Conservation (phyloP, 805 yeast species). For the Groenewaldozyma tartarivorans region DNA sequence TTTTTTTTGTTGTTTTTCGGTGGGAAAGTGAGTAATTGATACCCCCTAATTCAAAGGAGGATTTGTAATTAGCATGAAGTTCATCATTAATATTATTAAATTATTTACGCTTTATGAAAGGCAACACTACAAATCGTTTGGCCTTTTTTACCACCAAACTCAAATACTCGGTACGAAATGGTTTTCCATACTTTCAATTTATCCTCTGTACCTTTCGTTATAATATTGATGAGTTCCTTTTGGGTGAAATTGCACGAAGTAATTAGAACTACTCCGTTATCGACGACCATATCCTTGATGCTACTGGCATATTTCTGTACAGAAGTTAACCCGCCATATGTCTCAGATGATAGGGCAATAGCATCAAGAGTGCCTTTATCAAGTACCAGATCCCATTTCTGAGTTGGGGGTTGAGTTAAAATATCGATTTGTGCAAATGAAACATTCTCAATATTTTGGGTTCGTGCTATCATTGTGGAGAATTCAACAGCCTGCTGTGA, state of each 20-base stretch:
- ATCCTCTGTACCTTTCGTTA: constrained; percentile 34
- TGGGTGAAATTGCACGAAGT: constrained; percentile 95
- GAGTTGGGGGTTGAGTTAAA: constrained; percentile 31
- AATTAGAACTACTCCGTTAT: constrained; percentile 53
- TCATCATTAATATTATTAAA: not conserved
- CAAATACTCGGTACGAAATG: constrained; percentile 69
- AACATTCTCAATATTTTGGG: constrained; percentile 25
- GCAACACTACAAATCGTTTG: constrained; percentile 83
- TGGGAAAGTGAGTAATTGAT: too few relatives aligned
- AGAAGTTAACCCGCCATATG: constrained; percentile 28
- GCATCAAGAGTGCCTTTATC: constrained; percentile 98
- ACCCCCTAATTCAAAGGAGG: too few relatives aligned
- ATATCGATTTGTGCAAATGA: constrained; percentile 64
- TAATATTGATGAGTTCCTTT: constrained; percentile 51
- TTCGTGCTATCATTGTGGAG: constrained; percentile 48
- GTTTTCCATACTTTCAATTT: constrained; percentile 50
- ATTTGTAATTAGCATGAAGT: not conserved
- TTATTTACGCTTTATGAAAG: constrained; percentile 34
- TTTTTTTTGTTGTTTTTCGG: too few relatives aligned
- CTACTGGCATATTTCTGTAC: constrained; percentile 48
- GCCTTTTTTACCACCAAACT: constrained; percentile 86
- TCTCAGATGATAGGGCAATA: constrained; percentile 68
- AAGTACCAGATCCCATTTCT: constrained; percentile 59
- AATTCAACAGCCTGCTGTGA: constrained; percentile 71
- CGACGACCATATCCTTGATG: constrained; percentile 46